Conservation (phyloP, 169 alveolate genomes). For the Plasmodium malariae region DNA sequence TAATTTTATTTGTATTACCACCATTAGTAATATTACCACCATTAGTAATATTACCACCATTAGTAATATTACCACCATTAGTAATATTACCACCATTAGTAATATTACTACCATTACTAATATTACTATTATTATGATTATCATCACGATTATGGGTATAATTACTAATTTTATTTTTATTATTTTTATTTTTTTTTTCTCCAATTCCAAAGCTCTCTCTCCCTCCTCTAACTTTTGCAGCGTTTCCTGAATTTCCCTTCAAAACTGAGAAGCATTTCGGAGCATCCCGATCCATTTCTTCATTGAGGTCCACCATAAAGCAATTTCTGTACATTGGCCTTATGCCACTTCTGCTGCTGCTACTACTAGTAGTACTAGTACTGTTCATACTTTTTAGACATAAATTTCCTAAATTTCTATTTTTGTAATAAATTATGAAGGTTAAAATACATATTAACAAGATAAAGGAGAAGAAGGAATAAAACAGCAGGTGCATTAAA, state of each 20-base stretch:
- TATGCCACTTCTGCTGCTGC: not conserved
- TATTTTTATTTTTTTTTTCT: not conserved
- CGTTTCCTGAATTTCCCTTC: not conserved
- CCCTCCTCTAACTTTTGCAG: too few relatives aligned
- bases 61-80: not conserved
- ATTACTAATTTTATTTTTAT: not conserved
- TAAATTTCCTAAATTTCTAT: not conserved
- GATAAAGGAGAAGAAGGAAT: slow-evolving; percentile 30
- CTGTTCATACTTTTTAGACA: not conserved
- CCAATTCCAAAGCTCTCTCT: not conserved
- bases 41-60: not conserved
- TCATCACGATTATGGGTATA: not conserved
- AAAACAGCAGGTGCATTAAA: slow-evolving; percentile 30
- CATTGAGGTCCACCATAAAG: too few relatives aligned
- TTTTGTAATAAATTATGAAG: slow-evolving; percentile 23
- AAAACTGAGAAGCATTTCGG: too few relatives aligned
- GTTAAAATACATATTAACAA: slow-evolving; percentile 17
- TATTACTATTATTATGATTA: not conserved
- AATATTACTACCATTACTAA: not conserved
- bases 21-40: not conserved
- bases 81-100: not conserved
- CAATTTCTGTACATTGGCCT: too few relatives aligned
- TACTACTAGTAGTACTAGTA: not conserved
- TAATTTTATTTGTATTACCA: not conserved
- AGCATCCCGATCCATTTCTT: too few relatives aligned